Percentiles rank a stretch among this genome's conserved stretches.
Evolutionary conservation across 768 basidiomycete species (phyloP).

Genomic region (Leccinum imitatum): DNA sequence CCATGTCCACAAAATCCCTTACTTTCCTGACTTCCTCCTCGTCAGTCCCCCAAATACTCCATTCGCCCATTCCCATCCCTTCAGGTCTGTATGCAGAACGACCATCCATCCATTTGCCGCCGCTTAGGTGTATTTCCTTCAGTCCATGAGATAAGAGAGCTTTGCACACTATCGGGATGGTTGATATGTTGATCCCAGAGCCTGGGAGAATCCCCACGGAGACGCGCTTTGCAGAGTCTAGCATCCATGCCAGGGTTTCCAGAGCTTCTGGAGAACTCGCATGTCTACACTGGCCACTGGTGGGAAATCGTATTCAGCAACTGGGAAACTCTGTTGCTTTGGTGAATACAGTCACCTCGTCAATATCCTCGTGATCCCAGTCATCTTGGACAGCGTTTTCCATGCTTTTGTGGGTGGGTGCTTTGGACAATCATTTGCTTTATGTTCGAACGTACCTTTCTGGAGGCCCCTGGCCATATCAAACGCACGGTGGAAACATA

Average conservation of each 20-base stretch:
- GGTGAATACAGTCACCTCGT: slow-evolving; percentile 58
- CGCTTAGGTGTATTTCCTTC: slow-evolving; percentile 74
- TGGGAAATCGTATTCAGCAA: background rate
- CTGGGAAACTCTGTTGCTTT: background rate
- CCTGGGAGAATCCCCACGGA: slow-evolving; percentile 59
- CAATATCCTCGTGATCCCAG: slow-evolving; percentile 71
- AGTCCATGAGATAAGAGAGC: slow-evolving; percentile 56
- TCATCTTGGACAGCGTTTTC: slow-evolving; percentile 50
- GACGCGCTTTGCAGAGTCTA: slow-evolving; percentile 23
- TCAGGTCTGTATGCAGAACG: slow-evolving; percentile 49
- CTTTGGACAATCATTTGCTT: background rate
- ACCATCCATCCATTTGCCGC: slow-evolving; percentile 60
- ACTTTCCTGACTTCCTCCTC: slow-evolving; percentile 52
- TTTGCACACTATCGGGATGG: slow-evolving; percentile 48
- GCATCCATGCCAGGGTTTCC: slow-evolving; percentile 40
- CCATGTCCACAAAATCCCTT: slow-evolving; percentile 44
- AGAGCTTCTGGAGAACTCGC: slow-evolving; percentile 42
- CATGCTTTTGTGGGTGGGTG: slow-evolving; percentile 21
- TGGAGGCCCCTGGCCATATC: slow-evolving; percentile 63
- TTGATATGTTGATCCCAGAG: slow-evolving; percentile 67
- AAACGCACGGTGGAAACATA: slow-evolving; percentile 78
- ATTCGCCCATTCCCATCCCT: slow-evolving; percentile 75
- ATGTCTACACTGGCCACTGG: slow-evolving; percentile 53
- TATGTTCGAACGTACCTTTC: slow-evolving; percentile 41
- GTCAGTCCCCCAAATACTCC: slow-evolving; percentile 68